These are phyloP conservation scores for Dendrocalamus sinicus DNA, from an alignment of 176 grass and related monocot species.

Conservation along the genomic window DNA sequence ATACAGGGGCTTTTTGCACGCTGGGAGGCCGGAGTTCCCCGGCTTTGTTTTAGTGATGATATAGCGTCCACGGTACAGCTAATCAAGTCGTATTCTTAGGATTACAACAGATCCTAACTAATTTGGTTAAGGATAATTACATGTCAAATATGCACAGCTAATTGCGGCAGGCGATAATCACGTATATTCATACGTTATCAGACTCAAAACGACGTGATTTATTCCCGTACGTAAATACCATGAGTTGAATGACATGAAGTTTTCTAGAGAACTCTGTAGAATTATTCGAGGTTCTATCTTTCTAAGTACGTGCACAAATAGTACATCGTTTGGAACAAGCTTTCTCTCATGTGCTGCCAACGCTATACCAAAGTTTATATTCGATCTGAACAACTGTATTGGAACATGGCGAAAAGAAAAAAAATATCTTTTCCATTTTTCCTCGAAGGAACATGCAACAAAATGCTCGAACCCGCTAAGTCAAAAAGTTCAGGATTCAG, in stretches of 20 bases:
- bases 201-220: neutral
- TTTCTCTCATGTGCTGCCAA: constrained; percentile 21
- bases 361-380: constrained; percentile 18
- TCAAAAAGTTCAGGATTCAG: constrained; percentile 9
- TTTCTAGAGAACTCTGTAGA: neutral
- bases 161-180: too few relatives aligned
- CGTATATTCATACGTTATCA: too few relatives aligned
- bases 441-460: neutral
- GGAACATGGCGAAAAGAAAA: neutral
- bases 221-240: neutral
- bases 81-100: too few relatives aligned
- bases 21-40: too few relatives aligned
- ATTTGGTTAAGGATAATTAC: too few relatives aligned
- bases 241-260: neutral
- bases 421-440: neutral
- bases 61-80: too few relatives aligned
- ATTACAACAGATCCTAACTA: too few relatives aligned
- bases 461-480: neutral
- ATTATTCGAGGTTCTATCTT: neutral
- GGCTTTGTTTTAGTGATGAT: too few relatives aligned
- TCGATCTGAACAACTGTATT: constrained; percentile 14
- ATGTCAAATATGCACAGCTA: too few relatives aligned
- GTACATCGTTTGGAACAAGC: neutral
- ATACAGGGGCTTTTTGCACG: too few relatives aligned
- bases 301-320: neutral